Evolutionary conservation across 2,329 filamentous ascomycete genomes (phyloP).

Genomic region (Aspergillus bombycis): DNA sequence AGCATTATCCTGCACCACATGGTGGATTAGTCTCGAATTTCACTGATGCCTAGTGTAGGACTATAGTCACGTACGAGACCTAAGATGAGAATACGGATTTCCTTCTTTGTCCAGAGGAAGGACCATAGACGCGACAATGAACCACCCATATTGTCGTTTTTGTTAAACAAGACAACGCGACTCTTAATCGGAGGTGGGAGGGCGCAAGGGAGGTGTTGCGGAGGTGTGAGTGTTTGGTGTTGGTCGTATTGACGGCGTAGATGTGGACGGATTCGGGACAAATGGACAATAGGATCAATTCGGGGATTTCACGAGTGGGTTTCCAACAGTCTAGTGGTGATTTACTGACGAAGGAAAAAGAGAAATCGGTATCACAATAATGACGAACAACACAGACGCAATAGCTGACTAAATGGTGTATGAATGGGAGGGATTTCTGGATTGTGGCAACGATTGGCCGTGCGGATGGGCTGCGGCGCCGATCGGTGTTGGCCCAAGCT

Average conservation of each 20-base stretch:
- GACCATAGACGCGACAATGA: conserved; percentile 65
- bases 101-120: conserved; percentile 90
- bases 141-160: conserved; percentile 53
- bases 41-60: conserved; percentile 14
- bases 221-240: background rate
- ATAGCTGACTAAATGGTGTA: conserved; percentile 28
- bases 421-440: conserved; percentile 4
- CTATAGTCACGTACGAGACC: conserved; percentile 70
- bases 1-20: conserved; percentile 77
- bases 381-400: conserved; percentile 8
- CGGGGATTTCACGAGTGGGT: background rate
- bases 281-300: background rate
- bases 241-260: background rate
- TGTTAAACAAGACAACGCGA: conserved; percentile 7
- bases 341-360: background rate
- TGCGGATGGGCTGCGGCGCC: conserved; percentile 19
- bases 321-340: background rate
- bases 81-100: conserved; percentile 93
- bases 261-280: background rate
- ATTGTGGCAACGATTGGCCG: conserved; percentile 21
- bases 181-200: conserved; percentile 8
- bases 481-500: conserved; percentile 32
- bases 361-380: conserved; percentile 1
- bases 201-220: background rate
- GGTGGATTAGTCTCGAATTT: conserved; percentile 19